A percentile compares a stretch with the other conserved stretches of the same genome.
Conservation (phyloP, 495 filamentous ascomycete genomes). For the Pyrenula aspistea region DNA sequence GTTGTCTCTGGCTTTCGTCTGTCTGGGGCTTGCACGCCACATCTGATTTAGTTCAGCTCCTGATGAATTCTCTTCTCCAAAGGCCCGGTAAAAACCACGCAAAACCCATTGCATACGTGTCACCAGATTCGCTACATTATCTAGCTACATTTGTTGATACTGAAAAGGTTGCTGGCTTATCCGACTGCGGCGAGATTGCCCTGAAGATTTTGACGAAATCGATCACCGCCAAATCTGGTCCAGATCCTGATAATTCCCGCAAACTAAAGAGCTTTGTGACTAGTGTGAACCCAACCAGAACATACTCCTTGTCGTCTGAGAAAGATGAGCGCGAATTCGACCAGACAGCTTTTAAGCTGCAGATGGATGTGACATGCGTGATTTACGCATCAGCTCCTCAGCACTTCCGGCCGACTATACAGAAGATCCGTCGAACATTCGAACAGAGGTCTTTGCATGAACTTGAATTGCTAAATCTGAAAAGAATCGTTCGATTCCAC, state of each 20-base stretch:
- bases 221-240: not conserved
- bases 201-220: not conserved
- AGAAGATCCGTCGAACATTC: not conserved
- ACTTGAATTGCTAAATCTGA: not conserved
- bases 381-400: not conserved
- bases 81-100: not conserved
- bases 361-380: not conserved
- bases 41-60: not conserved
- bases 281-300: not conserved
- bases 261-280: not conserved
- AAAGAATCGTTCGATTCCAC: not conserved
- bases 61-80: not conserved
- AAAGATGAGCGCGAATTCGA: not conserved
- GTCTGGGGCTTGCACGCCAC: not conserved
- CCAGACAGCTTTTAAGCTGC: not conserved
- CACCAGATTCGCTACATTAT: not conserved
- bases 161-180: not conserved
- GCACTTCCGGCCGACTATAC: not conserved
- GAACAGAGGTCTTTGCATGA: not conserved
- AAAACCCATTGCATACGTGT: not conserved
- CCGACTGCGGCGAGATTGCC: not conserved
- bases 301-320: not conserved
- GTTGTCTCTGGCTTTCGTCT: not conserved
- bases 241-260: not conserved
- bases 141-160: not conserved